Conservation (phyloP, 176 grass and related monocot genomes). For the Aegilops tauschii region DNA sequence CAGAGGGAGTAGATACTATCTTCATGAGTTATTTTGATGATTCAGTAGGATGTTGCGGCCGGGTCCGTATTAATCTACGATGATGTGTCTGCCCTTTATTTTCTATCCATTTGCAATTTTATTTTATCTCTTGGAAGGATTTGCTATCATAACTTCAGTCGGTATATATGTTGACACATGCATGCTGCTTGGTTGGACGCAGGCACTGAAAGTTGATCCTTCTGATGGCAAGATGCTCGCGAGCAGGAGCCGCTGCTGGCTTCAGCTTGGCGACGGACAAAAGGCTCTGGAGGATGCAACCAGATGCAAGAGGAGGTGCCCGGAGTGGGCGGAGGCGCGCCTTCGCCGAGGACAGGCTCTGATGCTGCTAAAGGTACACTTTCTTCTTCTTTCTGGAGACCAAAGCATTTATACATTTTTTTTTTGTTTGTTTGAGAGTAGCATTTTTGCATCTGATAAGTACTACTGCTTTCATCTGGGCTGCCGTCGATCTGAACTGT, state of each 20-base stretch:
- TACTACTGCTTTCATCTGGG: too few species aligned
- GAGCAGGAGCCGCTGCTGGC: conserved; percentile 59
- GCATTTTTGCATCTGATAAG: not conserved
- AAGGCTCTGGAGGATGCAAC: conserved; percentile 33
- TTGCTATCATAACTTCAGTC: not conserved
- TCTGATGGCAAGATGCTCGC: conserved; percentile 23
- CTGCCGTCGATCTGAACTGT: not conserved
- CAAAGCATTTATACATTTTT: too few species aligned
- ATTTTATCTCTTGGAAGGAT: not conserved
- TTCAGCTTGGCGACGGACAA: conserved; percentile 34
- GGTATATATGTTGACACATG: not conserved
- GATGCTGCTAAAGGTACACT: conserved; percentile 33
- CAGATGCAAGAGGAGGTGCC: conserved; percentile 14
- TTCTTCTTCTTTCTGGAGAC: too few species aligned
- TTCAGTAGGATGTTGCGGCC: not conserved
- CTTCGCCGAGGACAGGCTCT: conserved; percentile 25
- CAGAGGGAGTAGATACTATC: not conserved
- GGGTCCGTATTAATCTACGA: not conserved
- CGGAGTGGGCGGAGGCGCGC: conserved; percentile 35
- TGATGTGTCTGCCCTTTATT: not conserved
- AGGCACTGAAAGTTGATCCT: conserved; percentile 34
- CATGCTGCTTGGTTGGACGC: not conserved
- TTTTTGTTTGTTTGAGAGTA: too few species aligned
- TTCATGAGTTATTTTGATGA: not conserved
- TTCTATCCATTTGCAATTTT: not conserved